Percentiles rank a stretch among this genome's conserved stretches.
These are phyloP conservation scores for Coniferiporia weirii DNA, from an alignment of 1,284 basidiomycete genomes.

Conservation along the genomic window DNA sequence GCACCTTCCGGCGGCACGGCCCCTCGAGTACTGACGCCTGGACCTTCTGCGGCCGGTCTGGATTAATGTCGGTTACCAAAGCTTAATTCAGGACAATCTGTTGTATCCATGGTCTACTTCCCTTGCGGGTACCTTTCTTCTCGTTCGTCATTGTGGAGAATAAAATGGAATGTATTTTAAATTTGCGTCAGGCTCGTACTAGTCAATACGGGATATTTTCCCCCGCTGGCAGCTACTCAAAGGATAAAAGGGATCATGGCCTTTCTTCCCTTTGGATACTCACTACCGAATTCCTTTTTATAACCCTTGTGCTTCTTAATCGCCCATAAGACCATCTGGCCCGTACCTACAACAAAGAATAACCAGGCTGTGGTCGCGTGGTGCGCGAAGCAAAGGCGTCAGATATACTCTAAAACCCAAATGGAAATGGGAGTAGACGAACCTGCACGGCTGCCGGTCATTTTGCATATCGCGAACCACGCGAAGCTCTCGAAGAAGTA, in stretches of 20 bases:
- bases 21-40: slow-evolving; percentile 39
- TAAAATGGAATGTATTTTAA: no score
- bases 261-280: slow-evolving; percentile 74
- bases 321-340: slow-evolving; percentile 87
- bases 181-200: no score
- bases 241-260: slow-evolving; percentile 77
- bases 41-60: slow-evolving; percentile 29
- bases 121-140: no score
- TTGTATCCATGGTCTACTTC: neutral
- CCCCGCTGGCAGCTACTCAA: slow-evolving; percentile 23
- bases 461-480: slow-evolving; percentile 69
- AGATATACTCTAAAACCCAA: slow-evolving; percentile 3
- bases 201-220: no score
- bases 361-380: slow-evolving; percentile 46
- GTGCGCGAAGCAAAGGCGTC: neutral
- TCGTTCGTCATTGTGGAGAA: no score
- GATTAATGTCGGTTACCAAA: slow-evolving; percentile 27
- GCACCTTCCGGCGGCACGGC: slow-evolving; percentile 28
- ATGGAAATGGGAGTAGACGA: slow-evolving; percentile 26
- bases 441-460: slow-evolving; percentile 82
- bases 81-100: neutral
- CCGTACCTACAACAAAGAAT: slow-evolving; percentile 66
- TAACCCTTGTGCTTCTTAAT: slow-evolving; percentile 88
- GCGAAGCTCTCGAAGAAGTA: slow-evolving; percentile 89
- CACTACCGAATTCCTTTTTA: slow-evolving; percentile 88